These are phyloP conservation scores for Saturnispora halmiae DNA, from an alignment of 805 yeast genomes.

Conservation along the genomic window DNA sequence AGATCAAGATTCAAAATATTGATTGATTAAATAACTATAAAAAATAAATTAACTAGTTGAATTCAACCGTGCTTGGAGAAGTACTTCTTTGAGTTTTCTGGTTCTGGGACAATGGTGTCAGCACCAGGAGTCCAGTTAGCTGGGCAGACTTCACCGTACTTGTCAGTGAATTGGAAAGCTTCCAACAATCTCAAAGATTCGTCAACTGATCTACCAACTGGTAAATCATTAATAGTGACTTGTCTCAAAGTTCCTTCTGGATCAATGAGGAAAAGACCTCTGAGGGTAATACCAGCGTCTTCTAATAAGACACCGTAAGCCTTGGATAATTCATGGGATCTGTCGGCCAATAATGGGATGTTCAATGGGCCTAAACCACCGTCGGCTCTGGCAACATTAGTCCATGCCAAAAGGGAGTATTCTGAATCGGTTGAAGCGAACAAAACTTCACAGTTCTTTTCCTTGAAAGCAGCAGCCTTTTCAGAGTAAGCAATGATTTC, in stretches of 20 bases:
- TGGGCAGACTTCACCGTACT: constrained; percentile 99
- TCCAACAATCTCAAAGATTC: constrained; percentile 96
- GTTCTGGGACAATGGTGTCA: constrained; percentile 83
- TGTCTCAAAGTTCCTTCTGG: constrained; percentile 94
- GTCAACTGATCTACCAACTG: constrained; percentile 98
- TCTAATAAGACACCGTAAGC: constrained; percentile 97
- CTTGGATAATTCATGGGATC: constrained; percentile 87
- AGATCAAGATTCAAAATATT: too few species aligned
- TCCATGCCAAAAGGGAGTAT: constrained; percentile 96
- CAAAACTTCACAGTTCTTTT: constrained; percentile 77
- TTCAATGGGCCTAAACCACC: constrained; percentile 97
- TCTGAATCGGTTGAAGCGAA: constrained; percentile 98
- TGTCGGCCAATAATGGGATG: constrained; percentile 93
- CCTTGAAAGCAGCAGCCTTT: constrained; percentile 83
- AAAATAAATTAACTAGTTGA: neutral
- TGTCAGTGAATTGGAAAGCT: constrained; percentile 99
- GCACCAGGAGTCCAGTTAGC: constrained; percentile 98
- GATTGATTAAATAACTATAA: neutral
- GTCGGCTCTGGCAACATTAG: constrained; percentile 89
- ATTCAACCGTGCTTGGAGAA: constrained; percentile 40
- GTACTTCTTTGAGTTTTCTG: constrained; percentile 70
- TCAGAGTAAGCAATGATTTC: constrained; percentile 98
- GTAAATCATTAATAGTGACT: constrained; percentile 95
- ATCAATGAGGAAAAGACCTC: constrained; percentile 97
- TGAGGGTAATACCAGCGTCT: constrained; percentile 94